A percentile compares a stretch with the other conserved stretches of the same genome.
phyloP scores from a whole-genome alignment of 2,329 filamentous ascomycete genomes.

The Alternaria consortialis region DNA sequence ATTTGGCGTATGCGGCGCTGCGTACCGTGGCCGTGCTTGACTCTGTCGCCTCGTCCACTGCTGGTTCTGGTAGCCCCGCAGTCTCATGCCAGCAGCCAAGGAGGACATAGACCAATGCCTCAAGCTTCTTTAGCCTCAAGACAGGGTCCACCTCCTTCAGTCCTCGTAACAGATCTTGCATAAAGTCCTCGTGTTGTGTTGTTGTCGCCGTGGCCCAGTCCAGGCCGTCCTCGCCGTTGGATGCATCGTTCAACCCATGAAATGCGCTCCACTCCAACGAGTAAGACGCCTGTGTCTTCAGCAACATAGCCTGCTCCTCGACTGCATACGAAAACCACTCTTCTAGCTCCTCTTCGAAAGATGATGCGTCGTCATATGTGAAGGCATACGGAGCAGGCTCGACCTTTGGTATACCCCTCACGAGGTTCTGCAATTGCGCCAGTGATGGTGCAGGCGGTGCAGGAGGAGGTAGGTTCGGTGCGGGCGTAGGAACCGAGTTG shows the following conservation, averaged over 20 bases:
- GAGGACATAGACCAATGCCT: conserved; percentile 57
- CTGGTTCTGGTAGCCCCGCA: conserved; percentile 49
- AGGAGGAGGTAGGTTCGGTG: conserved; percentile 56
- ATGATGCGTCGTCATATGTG: conserved; percentile 61
- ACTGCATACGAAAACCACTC: conserved; percentile 97
- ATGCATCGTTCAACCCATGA: conserved; percentile 51
- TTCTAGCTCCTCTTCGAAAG: conserved; percentile 86
- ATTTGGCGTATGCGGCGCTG: conserved; percentile 37
- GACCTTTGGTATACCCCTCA: conserved; percentile 54
- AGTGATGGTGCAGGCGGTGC: conserved; percentile 53
- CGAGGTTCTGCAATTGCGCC: conserved; percentile 57
- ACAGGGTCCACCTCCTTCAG: conserved; percentile 44
- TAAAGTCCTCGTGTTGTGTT: conserved; percentile 65
- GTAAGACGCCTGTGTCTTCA: conserved; percentile 78
- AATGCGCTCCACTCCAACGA: conserved; percentile 72
- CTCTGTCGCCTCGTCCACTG: conserved; percentile 16
- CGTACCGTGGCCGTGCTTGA: conserved; percentile 11
- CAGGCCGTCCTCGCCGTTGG: conserved; percentile 54
- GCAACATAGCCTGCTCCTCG: conserved; percentile 82
- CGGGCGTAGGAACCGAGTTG: conserved; percentile 50
- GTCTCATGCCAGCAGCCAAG: conserved; percentile 62
- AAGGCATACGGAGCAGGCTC: conserved; percentile 76
- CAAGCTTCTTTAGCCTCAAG: conserved; percentile 49
- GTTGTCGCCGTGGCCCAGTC: conserved; percentile 74
- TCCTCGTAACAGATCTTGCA: conserved; percentile 55